These are phyloP conservation scores for Paradendryphiella salina DNA, from an alignment of 2,329 filamentous ascomycete genomes.

Conservation along the genomic window DNA sequence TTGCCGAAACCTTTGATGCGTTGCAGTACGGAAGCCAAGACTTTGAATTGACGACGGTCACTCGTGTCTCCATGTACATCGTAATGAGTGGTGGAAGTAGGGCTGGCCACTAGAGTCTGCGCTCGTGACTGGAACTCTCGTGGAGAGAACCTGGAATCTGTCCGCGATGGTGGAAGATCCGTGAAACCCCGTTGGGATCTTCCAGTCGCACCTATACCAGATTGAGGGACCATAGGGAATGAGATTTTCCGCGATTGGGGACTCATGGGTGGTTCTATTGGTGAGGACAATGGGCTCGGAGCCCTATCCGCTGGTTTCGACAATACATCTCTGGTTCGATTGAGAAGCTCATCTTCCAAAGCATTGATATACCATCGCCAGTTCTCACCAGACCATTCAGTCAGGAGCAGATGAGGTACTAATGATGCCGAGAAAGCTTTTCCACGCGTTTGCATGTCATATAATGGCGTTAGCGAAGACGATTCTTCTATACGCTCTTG, in stretches of 20 bases:
- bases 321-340: constrained; percentile 16
- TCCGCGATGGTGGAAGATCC: not conserved
- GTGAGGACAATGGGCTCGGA: constrained; percentile 1
- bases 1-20: not conserved
- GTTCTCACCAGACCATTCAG: constrained; percentile 47
- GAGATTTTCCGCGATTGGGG: not conserved
- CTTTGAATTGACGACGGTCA: not conserved
- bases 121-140: not conserved
- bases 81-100: not conserved
- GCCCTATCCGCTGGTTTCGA: constrained; percentile 11
- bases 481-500: constrained; percentile 32
- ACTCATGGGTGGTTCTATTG: not conserved
- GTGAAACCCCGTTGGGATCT: not conserved
- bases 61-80: not conserved
- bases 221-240: no score
- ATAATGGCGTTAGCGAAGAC: not conserved
- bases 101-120: not conserved
- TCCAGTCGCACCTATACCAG: not conserved
- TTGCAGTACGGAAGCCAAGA: not conserved
- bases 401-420: constrained; percentile 41
- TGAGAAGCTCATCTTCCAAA: constrained; percentile 41
- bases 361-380: constrained; percentile 51
- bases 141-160: no score
- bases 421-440: constrained; percentile 31
- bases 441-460: not conserved